Conservation (phyloP, 176 grass and related monocot genomes). For the Cymbopogon citratus region DNA sequence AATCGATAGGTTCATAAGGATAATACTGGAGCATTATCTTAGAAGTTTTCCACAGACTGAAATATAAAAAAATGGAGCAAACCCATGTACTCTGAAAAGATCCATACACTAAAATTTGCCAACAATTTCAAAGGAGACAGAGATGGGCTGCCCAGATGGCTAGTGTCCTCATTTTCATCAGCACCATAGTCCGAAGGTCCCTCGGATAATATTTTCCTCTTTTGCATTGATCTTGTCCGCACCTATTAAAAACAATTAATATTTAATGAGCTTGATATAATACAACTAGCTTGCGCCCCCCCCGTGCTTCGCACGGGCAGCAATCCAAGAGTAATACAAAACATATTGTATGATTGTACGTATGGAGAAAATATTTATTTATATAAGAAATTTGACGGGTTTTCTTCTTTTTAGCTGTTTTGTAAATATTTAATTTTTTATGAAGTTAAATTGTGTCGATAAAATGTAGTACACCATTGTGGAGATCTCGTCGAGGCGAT, state of each 20-base stretch:
- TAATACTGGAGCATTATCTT: not conserved
- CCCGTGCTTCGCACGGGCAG: too few relatives aligned
- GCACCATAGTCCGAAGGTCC: not conserved
- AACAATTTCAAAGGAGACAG: not conserved
- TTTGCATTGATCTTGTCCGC: slow-evolving; percentile 23
- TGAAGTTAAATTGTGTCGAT: too few relatives aligned
- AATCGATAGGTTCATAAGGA: not conserved
- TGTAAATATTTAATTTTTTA: too few relatives aligned
- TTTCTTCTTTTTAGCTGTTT: too few relatives aligned
- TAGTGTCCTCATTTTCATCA: not conserved
- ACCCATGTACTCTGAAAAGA: not conserved
- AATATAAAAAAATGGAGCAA: not conserved
- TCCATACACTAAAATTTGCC: not conserved
- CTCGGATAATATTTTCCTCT: not conserved
- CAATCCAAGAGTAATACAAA: too few relatives aligned
- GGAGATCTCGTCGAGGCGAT: too few relatives aligned
- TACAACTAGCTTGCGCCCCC: too few relatives aligned
- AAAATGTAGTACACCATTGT: too few relatives aligned
- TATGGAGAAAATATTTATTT: too few relatives aligned
- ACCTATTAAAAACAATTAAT: slow-evolving; percentile 10
- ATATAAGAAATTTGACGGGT: too few relatives aligned
- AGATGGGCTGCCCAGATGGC: not conserved
- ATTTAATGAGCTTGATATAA: not conserved
- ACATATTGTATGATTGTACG: too few relatives aligned
- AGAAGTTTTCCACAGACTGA: not conserved